A percentile compares a stretch with the other conserved stretches of the same genome.
Evolutionary conservation across 1,284 basidiomycete species (phyloP).

Genomic region (Ganoderma meredithae): DNA sequence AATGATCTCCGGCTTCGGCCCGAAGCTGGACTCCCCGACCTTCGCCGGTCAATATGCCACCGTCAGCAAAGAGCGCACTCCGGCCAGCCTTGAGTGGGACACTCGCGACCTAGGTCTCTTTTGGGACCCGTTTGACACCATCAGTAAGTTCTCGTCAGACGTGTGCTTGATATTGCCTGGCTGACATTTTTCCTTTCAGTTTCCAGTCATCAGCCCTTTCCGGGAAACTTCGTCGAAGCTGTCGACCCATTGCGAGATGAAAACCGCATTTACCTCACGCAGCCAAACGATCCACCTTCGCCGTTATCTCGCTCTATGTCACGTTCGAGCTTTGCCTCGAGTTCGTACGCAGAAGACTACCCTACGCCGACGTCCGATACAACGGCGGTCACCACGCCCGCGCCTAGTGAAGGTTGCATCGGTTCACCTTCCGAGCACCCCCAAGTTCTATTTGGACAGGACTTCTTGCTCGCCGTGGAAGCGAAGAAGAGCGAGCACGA

Average conservation of each 20-base stretch:
- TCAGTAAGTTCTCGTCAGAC: conserved; percentile 18
- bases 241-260: conserved; percentile 15
- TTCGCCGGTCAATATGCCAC: conserved; percentile 13
- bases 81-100: conserved; percentile 4
- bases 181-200: conserved; percentile 16
- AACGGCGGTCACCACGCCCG: conserved; percentile 29
- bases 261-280: conserved; percentile 7
- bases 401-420: conserved; percentile 26
- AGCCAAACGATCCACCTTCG: conserved; percentile 18
- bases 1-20: conserved; percentile 24
- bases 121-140: conserved; percentile 19
- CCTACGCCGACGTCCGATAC: conserved; percentile 30
- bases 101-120: conserved; percentile 13
- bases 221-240: conserved; percentile 9
- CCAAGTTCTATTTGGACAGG: conserved; percentile 19
- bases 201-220: conserved; percentile 4
- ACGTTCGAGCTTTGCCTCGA: conserved; percentile 30
- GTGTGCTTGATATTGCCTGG: neutral
- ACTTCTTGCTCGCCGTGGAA: conserved; percentile 20
- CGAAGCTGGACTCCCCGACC: conserved; percentile 8
- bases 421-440: conserved; percentile 24
- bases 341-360: conserved; percentile 25
- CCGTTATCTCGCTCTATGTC: conserved; percentile 30
- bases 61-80: neutral
- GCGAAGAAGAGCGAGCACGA: conserved; percentile 24